Evolutionary conservation across 352 stramenopile genomes (phyloP).

Genomic region (Albugo laibachii): DNA sequence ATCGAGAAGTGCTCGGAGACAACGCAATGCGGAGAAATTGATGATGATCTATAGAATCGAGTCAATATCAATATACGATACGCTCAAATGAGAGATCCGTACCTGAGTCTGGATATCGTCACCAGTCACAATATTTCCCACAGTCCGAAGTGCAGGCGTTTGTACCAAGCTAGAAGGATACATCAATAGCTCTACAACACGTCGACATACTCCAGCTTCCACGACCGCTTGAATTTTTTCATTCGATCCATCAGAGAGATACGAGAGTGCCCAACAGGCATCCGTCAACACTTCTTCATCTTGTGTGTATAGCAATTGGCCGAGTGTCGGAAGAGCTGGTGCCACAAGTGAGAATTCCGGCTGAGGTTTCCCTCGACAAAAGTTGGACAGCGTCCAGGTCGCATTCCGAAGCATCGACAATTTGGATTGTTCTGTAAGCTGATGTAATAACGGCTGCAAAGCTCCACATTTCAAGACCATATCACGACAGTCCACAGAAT

Average conservation of each 20-base stretch:
- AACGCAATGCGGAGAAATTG: constrained; percentile 93
- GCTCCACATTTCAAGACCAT: constrained; percentile 86
- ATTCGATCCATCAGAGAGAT: constrained; percentile 96
- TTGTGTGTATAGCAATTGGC: constrained; percentile 92
- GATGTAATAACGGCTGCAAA: constrained; percentile 87
- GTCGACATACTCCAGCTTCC: constrained; percentile 88
- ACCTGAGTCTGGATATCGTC: constrained; percentile 97
- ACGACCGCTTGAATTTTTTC: constrained; percentile 99
- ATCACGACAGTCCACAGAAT: constrained; percentile 92
- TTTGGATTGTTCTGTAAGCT: constrained; percentile 92
- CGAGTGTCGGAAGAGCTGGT: constrained; percentile 87
- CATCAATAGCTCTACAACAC: constrained; percentile 92
- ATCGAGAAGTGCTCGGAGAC: constrained; percentile 87
- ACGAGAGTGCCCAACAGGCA: constrained; percentile 97
- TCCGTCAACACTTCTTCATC: constrained; percentile 99
- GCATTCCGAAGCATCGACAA: constrained; percentile 96
- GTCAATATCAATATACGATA: background rate
- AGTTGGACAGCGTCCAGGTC: constrained; percentile 98
- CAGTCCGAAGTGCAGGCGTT: constrained; percentile 59
- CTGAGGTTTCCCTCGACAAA: constrained; percentile 85
- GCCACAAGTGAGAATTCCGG: constrained; percentile 70
- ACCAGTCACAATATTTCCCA: constrained; percentile 99
- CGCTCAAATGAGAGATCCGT: background rate
- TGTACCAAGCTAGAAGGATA: constrained; percentile 66
- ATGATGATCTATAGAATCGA: constrained; percentile 74